phyloP scores from a whole-genome alignment of 2,329 filamentous ascomycete genomes.

The Cytospora schulzeri region DNA sequence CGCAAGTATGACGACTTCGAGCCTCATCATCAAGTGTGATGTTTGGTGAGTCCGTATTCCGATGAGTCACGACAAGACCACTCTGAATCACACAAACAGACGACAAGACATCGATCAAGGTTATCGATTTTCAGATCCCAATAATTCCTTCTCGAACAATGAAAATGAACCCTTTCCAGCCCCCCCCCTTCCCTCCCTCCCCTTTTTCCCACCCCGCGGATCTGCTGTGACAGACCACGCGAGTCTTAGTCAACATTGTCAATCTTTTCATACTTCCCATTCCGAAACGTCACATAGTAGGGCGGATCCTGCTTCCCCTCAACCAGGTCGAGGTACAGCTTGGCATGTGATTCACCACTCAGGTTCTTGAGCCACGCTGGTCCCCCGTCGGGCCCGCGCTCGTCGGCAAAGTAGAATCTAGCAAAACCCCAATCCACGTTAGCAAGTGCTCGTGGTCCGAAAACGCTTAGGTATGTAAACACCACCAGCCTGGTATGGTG shows the following conservation, averaged over 20 bases:
- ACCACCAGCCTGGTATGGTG: neutral
- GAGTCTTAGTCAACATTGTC: slow-evolving; percentile 5
- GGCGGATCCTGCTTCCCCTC: slow-evolving; percentile 23
- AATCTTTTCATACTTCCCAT: slow-evolving; percentile 24
- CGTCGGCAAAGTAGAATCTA: slow-evolving; percentile 29
- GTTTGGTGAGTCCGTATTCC: too few species aligned
- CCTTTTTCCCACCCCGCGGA: neutral
- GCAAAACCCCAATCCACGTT: neutral
- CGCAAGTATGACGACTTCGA: neutral
- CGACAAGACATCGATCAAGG: neutral
- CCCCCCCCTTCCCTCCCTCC: too few species aligned
- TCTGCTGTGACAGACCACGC: neutral
- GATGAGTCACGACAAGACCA: neutral
- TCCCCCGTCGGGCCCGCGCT: slow-evolving; percentile 23
- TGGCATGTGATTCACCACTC: slow-evolving; percentile 12
- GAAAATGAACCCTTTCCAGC: neutral
- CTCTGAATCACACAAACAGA: neutral
- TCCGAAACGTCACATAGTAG: slow-evolving; percentile 25
- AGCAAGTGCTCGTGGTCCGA: neutral
- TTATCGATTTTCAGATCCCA: neutral
- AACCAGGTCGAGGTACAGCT: slow-evolving; percentile 15
- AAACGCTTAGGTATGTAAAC: neutral
- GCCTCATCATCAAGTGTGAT: neutral
- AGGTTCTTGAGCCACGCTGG: slow-evolving; percentile 13
- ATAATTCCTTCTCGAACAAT: neutral